phyloP scores from a whole-genome alignment of 108 stramenopile genomes.

The Cyclotella sp. region DNA sequence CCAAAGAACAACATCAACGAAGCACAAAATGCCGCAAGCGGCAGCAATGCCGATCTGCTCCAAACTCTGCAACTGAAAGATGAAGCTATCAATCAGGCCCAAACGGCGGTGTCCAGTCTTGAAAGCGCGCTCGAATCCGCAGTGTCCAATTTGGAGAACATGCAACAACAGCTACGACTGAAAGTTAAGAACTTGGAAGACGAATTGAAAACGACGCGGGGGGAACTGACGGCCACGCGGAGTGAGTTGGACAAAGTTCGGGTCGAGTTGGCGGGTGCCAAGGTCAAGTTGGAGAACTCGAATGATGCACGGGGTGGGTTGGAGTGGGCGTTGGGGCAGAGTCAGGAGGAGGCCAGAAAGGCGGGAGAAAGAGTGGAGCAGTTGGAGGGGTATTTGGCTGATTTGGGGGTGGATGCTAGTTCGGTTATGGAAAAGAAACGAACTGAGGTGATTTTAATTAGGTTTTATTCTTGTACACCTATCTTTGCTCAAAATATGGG shows the following conservation, averaged over 20 bases:
- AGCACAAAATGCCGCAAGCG: not conserved
- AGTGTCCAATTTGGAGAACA: conserved; percentile 38
- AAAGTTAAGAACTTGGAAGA: conserved; percentile 24
- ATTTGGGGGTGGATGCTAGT: conserved; percentile 11
- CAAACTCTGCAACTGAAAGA: conserved; percentile 44
- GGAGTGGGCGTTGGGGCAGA: conserved; percentile 17
- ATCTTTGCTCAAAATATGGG: not conserved
- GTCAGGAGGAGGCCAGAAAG: conserved; percentile 13
- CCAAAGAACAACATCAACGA: conserved; percentile 1
- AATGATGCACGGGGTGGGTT: conserved; percentile 12
- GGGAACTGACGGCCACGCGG: conserved; percentile 6
- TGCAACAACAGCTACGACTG: conserved; percentile 45
- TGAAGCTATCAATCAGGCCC: conserved; percentile 45
- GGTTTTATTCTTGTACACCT: not conserved
- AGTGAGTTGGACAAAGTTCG: conserved; percentile 21
- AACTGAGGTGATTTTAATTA: conserved; percentile 8
- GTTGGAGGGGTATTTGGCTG: conserved; percentile 28
- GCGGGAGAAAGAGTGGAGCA: conserved; percentile 17
- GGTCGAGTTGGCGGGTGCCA: conserved; percentile 7
- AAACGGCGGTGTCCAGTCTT: conserved; percentile 40
- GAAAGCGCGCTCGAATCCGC: conserved; percentile 42
- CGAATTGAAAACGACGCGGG: conserved; percentile 13
- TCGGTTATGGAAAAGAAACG: conserved; percentile 7
- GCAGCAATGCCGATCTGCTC: conserved; percentile 11
- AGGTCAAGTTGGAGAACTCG: conserved; percentile 18